phyloP scores from a whole-genome alignment of 2,329 filamentous ascomycete species.

The Colletotrichum musicola region DNA sequence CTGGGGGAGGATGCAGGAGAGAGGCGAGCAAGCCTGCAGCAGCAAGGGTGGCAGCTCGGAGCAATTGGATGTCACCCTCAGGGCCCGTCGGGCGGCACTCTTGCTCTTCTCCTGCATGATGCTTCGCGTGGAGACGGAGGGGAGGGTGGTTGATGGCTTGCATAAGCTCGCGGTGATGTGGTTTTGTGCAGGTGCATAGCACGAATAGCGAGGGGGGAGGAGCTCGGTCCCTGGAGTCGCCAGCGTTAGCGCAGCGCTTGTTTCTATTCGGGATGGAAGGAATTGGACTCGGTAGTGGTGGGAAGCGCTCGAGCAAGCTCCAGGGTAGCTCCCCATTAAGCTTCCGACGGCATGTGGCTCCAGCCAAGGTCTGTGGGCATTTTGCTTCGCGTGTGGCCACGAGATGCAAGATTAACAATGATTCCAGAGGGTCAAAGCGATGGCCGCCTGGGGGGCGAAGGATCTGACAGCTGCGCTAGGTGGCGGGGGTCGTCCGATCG shows the following conservation, averaged over 20 bases:
- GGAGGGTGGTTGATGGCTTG: not conserved
- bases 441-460: not conserved
- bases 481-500: not conserved
- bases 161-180: too few species aligned
- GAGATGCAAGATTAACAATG: slow-evolving; percentile 23
- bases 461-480: slow-evolving; percentile 5
- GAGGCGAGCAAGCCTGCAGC: not conserved
- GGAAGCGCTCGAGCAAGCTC: slow-evolving; percentile 3
- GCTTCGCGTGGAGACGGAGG: not conserved
- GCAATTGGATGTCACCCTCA: slow-evolving; percentile 25
- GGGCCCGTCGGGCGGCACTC: not conserved
- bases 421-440: slow-evolving; percentile 3
- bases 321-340: slow-evolving; percentile 8
- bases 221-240: not conserved
- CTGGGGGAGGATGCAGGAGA: slow-evolving; percentile 3
- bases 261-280: not conserved
- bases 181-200: slow-evolving; percentile 1
- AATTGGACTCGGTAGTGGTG: not conserved
- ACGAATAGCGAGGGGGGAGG: not conserved
- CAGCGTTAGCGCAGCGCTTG: slow-evolving; percentile 13
- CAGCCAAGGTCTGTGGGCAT: too few species aligned
- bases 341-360: not conserved
- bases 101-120: not conserved
- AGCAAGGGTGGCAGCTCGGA: slow-evolving; percentile 26
- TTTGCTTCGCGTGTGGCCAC: not conserved